Evolutionary conservation across 306 rosid species (phyloP), one percentile per base, ranked within the genome.

Genomic region (Hippophae rhamnoides): DNA sequence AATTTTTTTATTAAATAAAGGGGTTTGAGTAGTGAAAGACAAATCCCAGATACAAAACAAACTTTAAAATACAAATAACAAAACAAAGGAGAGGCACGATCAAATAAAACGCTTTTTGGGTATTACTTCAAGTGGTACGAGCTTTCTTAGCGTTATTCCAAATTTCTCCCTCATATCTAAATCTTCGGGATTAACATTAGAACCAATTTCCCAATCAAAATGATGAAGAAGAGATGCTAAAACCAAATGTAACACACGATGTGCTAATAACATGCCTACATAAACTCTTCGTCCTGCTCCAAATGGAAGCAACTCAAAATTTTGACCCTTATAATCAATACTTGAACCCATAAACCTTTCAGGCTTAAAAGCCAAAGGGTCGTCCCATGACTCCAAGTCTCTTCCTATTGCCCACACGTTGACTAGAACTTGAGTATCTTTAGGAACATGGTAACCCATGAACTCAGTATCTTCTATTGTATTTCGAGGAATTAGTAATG

Each of bases 371-470:
- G 8, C 23, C 26, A 43, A 41, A 0, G 81, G 76, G 0, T 84
- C 78, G 0, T 81, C 69, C 85, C 85, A 84, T 18, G 43, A 81
- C 51, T 65, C 65, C 5, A 76, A 74, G 56, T 84, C 85, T 74
- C 81, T 81, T 9, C 87, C 85, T 10, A 84, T 79, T 8, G 82
- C 85, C 82, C 81, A 81, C 0, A 79, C 71, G 41, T 81, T 78
- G 61, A 76, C 82, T 51, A 77, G 75, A 1, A 75, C 82, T 59
- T 78, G 82, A 13, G 86, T 78, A 56, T 73, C 62, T 57, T 70
- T 73, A 3, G 84, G 86, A 47, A 81, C 18, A 12, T 45, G 3
- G 63, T 65, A 73, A 3, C 82, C 84, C 76, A 72, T 73, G 61
- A 78, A 84, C 1, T 66, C 6, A 11, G 82, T 76, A 23, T 84